Evolutionary conservation across 1,284 basidiomycete species (phyloP).

Genomic region (Marasmius fiardii): DNA sequence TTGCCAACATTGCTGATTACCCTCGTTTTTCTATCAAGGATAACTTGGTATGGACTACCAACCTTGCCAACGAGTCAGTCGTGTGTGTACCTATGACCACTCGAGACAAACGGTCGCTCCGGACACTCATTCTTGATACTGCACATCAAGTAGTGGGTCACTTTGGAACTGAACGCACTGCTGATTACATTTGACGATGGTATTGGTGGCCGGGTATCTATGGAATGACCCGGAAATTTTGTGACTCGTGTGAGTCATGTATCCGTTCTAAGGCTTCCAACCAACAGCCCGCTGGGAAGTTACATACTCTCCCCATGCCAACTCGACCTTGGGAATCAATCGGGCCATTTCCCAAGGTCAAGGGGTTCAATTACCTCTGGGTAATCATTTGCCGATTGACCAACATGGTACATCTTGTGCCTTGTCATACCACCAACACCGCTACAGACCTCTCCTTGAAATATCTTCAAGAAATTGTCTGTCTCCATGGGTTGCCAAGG

Average conservation of each 20-base stretch:
- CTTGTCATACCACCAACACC: conserved; percentile 13
- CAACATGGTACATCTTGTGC: conserved; percentile 20
- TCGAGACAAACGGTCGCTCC: conserved; percentile 1
- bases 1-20: neutral
- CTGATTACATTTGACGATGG: no score
- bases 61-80: neutral
- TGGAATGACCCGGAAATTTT: conserved; percentile 17
- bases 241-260: conserved; percentile 17
- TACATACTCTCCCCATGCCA: conserved; percentile 12
- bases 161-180: conserved; percentile 20
- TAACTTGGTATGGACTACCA: neutral
- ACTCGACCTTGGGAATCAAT: conserved; percentile 23
- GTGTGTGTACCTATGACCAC: neutral
- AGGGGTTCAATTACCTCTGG: conserved; percentile 12
- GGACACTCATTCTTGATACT: conserved; percentile 20
- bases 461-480: conserved; percentile 18
- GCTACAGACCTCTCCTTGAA: conserved; percentile 10
- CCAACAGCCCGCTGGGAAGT: conserved; percentile 13
- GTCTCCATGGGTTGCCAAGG: conserved; percentile 21
- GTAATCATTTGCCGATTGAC: conserved; percentile 18
- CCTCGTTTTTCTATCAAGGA: neutral
- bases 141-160: conserved; percentile 25
- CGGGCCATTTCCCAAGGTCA: conserved; percentile 22
- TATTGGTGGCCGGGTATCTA: conserved; percentile 33
- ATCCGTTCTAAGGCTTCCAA: conserved; percentile 12